Percentiles rank a stretch among this genome's conserved stretches.
phyloP scores from a whole-genome alignment of 768 basidiomycete genomes.

The Sarcodon sp. region DNA sequence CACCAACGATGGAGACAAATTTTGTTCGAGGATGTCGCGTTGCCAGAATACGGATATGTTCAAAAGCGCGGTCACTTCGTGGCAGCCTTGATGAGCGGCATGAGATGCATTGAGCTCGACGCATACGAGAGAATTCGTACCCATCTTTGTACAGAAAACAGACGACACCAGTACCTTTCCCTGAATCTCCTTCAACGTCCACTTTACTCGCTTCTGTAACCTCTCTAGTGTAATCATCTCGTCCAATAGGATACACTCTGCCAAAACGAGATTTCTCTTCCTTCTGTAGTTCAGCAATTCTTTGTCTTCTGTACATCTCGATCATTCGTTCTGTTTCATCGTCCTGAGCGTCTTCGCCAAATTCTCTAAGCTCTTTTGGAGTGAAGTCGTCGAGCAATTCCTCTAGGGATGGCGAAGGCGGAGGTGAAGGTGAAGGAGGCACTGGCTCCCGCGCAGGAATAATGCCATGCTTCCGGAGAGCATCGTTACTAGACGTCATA shows the following conservation, averaged over 20 bases:
- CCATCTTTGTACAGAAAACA: conserved; percentile 94
- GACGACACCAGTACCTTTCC: conserved; percentile 81
- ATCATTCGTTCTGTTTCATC: conserved; percentile 69
- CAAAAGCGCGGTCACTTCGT: conserved; percentile 63
- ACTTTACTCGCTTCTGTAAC: conserved; percentile 86
- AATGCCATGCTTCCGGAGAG: conserved; percentile 85
- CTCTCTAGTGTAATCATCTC: conserved; percentile 91
- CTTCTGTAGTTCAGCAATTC: conserved; percentile 48
- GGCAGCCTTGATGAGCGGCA: conserved; percentile 41
- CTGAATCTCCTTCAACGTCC: conserved; percentile 50
- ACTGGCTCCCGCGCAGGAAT: conserved; percentile 61
- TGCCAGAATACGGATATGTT: conserved; percentile 62
- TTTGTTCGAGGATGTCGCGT: conserved; percentile 83
- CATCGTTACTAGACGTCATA: conserved; percentile 64
- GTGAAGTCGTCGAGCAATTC: conserved; percentile 56
- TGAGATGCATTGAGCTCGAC: background rate
- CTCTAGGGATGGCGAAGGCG: conserved; percentile 59
- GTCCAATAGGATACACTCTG: conserved; percentile 72
- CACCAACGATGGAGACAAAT: conserved; percentile 89
- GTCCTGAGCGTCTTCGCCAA: conserved; percentile 62
- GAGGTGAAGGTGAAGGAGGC: conserved; percentile 71
- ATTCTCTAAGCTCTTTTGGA: conserved; percentile 46
- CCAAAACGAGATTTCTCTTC: conserved; percentile 66
- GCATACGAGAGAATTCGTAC: conserved; percentile 30
- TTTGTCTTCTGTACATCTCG: conserved; percentile 48